These are phyloP conservation scores for Rhizophora mangle DNA, from an alignment of 345 rosid species.

Conservation along the genomic window DNA sequence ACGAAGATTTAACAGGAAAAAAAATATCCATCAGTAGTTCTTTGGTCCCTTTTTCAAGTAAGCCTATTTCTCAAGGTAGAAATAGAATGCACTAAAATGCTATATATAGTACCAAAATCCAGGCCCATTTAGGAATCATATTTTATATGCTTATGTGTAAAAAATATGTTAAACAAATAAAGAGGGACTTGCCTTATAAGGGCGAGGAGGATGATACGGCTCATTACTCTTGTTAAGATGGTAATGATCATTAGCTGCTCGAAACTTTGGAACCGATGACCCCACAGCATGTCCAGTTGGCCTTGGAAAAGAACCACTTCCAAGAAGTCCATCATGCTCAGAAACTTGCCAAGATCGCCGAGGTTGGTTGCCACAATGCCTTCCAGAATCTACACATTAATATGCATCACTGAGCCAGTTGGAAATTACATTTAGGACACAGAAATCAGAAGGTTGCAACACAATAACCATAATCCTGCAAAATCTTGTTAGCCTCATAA, in stretches of 20 bases:
- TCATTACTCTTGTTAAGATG: constrained; percentile 64
- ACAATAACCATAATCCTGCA: background rate
- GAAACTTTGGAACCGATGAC: constrained; percentile 55
- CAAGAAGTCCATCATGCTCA: constrained; percentile 97
- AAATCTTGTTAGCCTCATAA: background rate
- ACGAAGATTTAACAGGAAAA: background rate
- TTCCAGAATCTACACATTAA: constrained; percentile 55
- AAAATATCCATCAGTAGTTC: background rate
- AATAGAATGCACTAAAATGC: background rate
- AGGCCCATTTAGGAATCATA: background rate
- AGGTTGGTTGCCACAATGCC: constrained; percentile 61
- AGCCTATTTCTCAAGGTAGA: background rate
- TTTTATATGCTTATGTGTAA: background rate
- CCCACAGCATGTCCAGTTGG: constrained; percentile 67
- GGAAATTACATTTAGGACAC: background rate
- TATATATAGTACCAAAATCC: background rate
- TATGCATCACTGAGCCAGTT: constrained; percentile 13
- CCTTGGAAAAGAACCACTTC: constrained; percentile 90
- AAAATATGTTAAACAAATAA: background rate
- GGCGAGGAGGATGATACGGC: constrained; percentile 95
- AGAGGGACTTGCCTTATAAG: constrained; percentile 63
- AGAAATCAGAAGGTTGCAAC: background rate
- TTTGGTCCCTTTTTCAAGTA: background rate
- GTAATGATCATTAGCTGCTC: constrained; percentile 57
- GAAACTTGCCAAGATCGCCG: constrained; percentile 76